Conservation (phyloP, 164 flowering plant genomes). For the Chimonanthus salicifolius region DNA sequence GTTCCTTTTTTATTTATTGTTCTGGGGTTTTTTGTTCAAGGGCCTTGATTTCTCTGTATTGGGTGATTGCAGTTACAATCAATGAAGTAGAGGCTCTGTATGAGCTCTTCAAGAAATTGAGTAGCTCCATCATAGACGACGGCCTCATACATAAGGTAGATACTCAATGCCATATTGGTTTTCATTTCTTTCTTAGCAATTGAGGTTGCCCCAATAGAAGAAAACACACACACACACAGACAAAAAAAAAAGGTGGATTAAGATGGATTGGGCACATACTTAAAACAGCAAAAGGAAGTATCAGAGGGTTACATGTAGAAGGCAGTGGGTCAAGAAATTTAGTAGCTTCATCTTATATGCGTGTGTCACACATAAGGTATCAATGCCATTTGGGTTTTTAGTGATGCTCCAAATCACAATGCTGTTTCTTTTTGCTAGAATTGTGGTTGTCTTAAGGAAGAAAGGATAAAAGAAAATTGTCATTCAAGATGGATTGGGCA, state of each 20-base stretch:
- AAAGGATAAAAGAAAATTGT: no score
- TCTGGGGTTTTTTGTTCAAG: neutral
- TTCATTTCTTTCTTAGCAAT: neutral
- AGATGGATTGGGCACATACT: no score
- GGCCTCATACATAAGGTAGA: conserved; percentile 46
- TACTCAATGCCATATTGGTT: neutral
- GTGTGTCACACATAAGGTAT: no score
- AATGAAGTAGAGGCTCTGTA: conserved; percentile 64
- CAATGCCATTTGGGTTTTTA: no score
- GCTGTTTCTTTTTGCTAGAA: no score
- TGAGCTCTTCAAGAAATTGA: conserved; percentile 63
- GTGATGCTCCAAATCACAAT: no score
- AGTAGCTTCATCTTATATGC: no score
- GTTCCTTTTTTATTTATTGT: neutral
- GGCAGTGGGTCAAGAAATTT: neutral
- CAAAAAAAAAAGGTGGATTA: no score
- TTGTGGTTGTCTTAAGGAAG: no score
- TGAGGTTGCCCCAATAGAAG: neutral
- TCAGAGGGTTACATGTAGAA: neutral
- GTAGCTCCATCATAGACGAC: conserved; percentile 61
- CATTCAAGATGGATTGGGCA: no score
- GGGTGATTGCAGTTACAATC: conserved; percentile 47
- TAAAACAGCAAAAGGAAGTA: no score
- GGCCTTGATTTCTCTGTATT: neutral
- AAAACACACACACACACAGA: no score